Base-by-base conservation (phyloP, 805 yeast species). In the Zygosaccharomyces siamensis region DNA sequence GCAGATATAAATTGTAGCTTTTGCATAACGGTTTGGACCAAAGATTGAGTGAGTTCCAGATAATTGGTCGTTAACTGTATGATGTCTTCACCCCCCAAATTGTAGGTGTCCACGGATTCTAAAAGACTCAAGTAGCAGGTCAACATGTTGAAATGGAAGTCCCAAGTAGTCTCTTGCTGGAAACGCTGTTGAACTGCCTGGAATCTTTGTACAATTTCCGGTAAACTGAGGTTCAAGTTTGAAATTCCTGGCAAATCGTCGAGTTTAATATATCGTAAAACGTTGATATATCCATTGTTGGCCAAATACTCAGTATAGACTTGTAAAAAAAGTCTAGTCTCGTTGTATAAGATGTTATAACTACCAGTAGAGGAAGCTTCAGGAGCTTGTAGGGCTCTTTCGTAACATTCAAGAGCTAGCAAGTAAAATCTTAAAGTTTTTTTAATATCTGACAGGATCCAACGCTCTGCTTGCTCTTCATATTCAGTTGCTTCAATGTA, bases 381-480 rank as follows among this genome's bases (percentile, higher is more conserved):
- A 6, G 55, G 53, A 20, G 61, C 59, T 10, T 58, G 57, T 7
- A 63, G 62, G 38, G 70, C 79, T 28, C 59, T 65, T 52, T 73
- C 57, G 40, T 67, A 67, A 8, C 53, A 43, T 20, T 53, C 54
- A 30, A 57, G 47, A 1, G 71, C 67, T 42, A 51, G 51, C n/a
- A 55, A 38, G 43, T 62, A 65, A 28, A 58, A 57, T 30, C 61
- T 50, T 14, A 66, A 46, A 16, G 64, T 52, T 36, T 63, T 65
- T 42, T 60, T 61, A 10, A 66, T 51, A 46, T 67, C 71, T 2
- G 68, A 65, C 3, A 59, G 51, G 5, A 59, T 50, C 69, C 70
- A 67, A 40, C 71, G 57, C 37, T 65, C 70, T n/a, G 66, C 71
- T 38, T 64, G 66, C 41, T 65, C 69, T 49, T 67, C 71, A 39